Evolutionary conservation across 73 alveolate species (phyloP).

Genomic region (Paramecium sonneborni): DNA sequence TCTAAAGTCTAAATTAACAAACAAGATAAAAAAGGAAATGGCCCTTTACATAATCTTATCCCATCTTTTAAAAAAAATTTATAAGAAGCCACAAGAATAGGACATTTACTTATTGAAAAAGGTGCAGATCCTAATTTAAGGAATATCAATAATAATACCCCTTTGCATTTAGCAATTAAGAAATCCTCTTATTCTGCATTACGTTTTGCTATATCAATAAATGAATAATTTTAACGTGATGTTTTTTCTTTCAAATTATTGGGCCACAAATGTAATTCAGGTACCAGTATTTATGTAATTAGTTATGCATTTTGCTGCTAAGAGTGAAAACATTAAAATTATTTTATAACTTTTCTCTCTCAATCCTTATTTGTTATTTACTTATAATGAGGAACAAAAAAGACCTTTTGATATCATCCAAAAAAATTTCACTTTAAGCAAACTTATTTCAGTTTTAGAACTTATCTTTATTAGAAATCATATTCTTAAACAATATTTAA

Average conservation of each 20-base stretch:
- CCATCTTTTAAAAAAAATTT: slow-evolving; percentile 11
- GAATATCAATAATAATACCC: not conserved
- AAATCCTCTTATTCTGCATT: slow-evolving; percentile 21
- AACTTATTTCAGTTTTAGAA: not conserved
- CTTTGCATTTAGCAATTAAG: slow-evolving; percentile 29
- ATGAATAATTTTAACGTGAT: not conserved
- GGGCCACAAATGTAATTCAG: slow-evolving; percentile 28
- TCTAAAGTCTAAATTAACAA: slow-evolving; percentile 13
- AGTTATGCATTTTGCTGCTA: slow-evolving; percentile 54
- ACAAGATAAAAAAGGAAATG: slow-evolving; percentile 48
- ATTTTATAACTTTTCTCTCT: not conserved
- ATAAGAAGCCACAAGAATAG: slow-evolving; percentile 40
- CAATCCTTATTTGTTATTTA: not conserved
- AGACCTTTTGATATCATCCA: slow-evolving; percentile 32
- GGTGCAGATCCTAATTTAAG: slow-evolving; percentile 34
- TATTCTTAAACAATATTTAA: not conserved
- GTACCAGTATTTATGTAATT: not conserved
- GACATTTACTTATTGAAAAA: not conserved
- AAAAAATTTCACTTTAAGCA: slow-evolving; percentile 45
- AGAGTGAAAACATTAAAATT: slow-evolving; percentile 46
- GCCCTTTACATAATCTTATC: slow-evolving; percentile 38
- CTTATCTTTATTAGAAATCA: not conserved
- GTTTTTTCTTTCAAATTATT: slow-evolving; percentile 1
- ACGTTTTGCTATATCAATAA: not conserved
- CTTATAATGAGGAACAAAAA: slow-evolving; percentile 20